Base-by-base conservation (phyloP, 2,329 filamentous ascomycete species). In the Aurifilum marmelostoma region DNA sequence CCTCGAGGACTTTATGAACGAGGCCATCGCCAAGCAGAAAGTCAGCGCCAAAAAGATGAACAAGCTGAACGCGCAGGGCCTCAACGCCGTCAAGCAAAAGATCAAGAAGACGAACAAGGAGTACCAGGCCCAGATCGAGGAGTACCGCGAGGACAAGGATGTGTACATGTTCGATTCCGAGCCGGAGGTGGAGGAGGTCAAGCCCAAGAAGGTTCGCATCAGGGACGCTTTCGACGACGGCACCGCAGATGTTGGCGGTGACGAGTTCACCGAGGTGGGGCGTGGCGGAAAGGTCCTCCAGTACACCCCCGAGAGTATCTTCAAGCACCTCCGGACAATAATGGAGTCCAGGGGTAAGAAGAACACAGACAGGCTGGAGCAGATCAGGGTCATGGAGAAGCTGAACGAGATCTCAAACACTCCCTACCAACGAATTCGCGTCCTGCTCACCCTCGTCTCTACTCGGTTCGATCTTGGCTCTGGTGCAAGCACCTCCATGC, bases 31-130 rank as follows among this genome's bases (percentile, higher is more conserved):
- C 76, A 97, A 97, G 87, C 93, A 97, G 79, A 99, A 99, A 86
- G 92, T 97, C 74, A 92, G 92, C 2, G 89, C 91, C 72, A 97
- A 97, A 89, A 98, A 97, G 88, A 97, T 98, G 94, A 99, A 97
- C 83, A 94, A 94, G 72, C 96, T 91, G 78, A 97, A 95, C 79
- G 92, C 94, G 73, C 93, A 94, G 82, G 94, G 94, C 77, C 88
- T 99, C 77, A 99, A 98, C 80, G 93, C 94, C 72, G 92, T 98
- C 77, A 97, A 97, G 84, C 96, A 99, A 82, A 94, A 94, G 83
- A 93, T 99, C 85, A 94, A 95, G 89, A 98, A 97, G 88, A 95
- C 95, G 83, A 97, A 95, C 87, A 97, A 97, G 83, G 95, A 98
- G 73, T 95, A 95, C 83, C 89, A 93, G 77, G 85, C 87, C 72